Conservation (phyloP, 805 yeast genomes). For the Huiozyma naganishii region DNA sequence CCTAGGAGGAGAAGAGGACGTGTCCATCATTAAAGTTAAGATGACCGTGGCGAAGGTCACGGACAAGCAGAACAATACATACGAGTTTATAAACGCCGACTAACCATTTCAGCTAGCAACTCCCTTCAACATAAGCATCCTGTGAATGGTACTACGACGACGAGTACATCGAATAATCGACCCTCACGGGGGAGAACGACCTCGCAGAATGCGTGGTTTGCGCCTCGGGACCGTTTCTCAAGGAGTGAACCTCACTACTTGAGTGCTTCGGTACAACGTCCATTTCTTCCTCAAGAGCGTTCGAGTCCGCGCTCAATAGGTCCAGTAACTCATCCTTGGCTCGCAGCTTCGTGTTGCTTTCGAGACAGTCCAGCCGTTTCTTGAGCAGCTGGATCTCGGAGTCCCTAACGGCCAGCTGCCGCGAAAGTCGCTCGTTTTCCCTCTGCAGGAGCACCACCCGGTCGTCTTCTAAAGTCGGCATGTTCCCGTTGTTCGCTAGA, state of each 20-base stretch:
- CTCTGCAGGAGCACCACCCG: constrained; percentile 3
- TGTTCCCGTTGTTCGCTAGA: neutral
- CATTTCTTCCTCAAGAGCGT: neutral
- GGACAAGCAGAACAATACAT: constrained; percentile 54
- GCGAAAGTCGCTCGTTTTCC: constrained; percentile 3
- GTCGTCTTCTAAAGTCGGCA: constrained; percentile 1
- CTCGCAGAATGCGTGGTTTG: neutral
- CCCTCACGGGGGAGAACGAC: constrained; percentile 23
- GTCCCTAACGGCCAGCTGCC: constrained; percentile 2
- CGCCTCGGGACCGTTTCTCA: neutral
- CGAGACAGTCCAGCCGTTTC: constrained; percentile 15
- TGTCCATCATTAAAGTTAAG: constrained; percentile 55
- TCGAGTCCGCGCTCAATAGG: constrained; percentile 1
- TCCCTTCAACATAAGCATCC: neutral
- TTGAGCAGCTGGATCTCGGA: constrained; percentile 3
- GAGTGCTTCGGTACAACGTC: no score
- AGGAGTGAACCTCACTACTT: neutral
- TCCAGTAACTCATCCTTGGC: constrained; percentile 2
- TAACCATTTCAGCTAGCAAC: neutral
- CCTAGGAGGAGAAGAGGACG: constrained; percentile 40
- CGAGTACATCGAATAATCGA: constrained; percentile 23
- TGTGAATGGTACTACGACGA: neutral
- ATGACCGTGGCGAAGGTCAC: constrained; percentile 62
- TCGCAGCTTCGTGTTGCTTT: neutral
- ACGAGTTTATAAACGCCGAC: constrained; percentile 3